phyloP scores from a whole-genome alignment of 495 filamentous ascomycete species.

The Tuber microsphaerosporum region DNA sequence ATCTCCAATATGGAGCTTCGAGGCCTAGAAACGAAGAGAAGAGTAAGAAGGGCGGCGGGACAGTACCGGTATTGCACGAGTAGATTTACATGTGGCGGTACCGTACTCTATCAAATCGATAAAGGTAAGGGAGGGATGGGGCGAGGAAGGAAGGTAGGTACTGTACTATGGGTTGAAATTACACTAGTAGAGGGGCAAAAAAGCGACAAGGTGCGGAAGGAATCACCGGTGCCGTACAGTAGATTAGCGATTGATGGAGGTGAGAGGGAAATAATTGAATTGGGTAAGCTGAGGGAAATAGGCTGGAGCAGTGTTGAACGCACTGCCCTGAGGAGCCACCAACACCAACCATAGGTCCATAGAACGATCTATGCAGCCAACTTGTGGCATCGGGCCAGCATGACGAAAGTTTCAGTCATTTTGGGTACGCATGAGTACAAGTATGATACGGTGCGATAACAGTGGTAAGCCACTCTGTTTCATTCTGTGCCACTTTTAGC shows the following conservation, averaged over 20 bases:
- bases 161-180: background rate
- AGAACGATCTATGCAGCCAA: background rate
- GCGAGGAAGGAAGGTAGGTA: background rate
- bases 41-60: constrained; percentile 1
- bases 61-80: background rate
- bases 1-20: constrained; percentile 7
- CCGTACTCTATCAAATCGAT: background rate
- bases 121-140: background rate
- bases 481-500: background rate
- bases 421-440: background rate
- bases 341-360: background rate
- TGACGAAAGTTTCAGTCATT: background rate
- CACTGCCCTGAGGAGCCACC: background rate
- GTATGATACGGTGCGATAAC: too few relatives aligned
- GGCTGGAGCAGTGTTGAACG: background rate
- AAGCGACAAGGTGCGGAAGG: background rate
- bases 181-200: background rate
- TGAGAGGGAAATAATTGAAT: background rate
- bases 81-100: background rate
- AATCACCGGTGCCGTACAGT: background rate
- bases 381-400: background rate
- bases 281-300: background rate
- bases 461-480: background rate
- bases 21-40: background rate
- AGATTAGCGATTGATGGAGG: background rate